Percentiles rank a stretch among this genome's conserved stretches.
Conservation (phyloP, 495 filamentous ascomycete genomes). For the Daldinia childiae region DNA sequence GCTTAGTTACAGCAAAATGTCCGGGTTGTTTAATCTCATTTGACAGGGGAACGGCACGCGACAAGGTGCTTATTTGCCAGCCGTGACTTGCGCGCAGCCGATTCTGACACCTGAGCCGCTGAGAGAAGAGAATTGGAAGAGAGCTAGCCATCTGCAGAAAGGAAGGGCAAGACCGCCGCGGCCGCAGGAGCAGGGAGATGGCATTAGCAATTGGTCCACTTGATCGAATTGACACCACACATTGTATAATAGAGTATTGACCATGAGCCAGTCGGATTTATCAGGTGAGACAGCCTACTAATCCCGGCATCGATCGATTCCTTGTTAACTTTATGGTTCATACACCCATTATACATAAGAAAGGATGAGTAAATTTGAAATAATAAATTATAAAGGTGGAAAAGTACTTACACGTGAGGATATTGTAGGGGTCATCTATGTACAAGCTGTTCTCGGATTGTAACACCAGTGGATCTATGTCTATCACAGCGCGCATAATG, state of each 20-base stretch:
- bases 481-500: slow-evolving; percentile 32
- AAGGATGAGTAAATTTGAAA: background rate
- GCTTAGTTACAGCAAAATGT: slow-evolving; percentile 31
- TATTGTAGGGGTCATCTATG: background rate
- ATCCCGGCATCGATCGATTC: slow-evolving; percentile 21
- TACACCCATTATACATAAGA: background rate
- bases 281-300: slow-evolving; percentile 29
- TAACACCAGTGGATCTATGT: slow-evolving; percentile 11
- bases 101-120: slow-evolving; percentile 31
- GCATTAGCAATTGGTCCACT: slow-evolving; percentile 20
- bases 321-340: slow-evolving; percentile 9
- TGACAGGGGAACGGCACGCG: slow-evolving; percentile 35
- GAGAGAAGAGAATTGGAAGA: slow-evolving; percentile 25
- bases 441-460: background rate
- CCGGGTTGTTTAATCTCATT: slow-evolving; percentile 29
- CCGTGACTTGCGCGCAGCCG: slow-evolving; percentile 38
- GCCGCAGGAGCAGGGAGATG: slow-evolving; percentile 21
- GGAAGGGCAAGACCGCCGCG: slow-evolving; percentile 24
- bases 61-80: slow-evolving; percentile 32
- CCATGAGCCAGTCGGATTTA: slow-evolving; percentile 31
- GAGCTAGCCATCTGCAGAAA: slow-evolving; percentile 29
- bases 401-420: slow-evolving; percentile 1
- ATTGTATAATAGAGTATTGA: slow-evolving; percentile 27
- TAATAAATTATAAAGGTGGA: slow-evolving; percentile 1
- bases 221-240: slow-evolving; percentile 27